phyloP scores from a whole-genome alignment of 2,329 filamentous ascomycete genomes.

The Cadophora sp. region DNA sequence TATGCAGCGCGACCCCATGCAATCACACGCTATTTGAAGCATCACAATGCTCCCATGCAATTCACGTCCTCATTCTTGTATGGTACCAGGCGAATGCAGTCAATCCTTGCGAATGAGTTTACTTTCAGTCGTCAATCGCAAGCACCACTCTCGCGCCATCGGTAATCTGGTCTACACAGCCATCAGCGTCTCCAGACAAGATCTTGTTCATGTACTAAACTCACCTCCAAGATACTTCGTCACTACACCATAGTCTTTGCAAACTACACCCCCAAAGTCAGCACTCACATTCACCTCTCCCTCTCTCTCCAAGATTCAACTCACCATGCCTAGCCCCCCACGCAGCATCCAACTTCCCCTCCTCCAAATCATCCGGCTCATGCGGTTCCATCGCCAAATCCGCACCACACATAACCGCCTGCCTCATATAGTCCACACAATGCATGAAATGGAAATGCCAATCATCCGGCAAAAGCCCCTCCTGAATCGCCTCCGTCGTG shows the following conservation, averaged over 20 bases:
- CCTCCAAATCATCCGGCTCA: slow-evolving; percentile 15
- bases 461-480: not conserved
- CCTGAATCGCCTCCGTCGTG: not conserved
- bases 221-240: slow-evolving; percentile 5
- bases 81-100: too few species aligned
- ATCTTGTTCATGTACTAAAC: too few species aligned
- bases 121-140: not conserved
- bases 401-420: slow-evolving; percentile 11
- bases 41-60: too few species aligned
- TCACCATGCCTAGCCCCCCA: slow-evolving; percentile 11
- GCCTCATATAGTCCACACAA: slow-evolving; percentile 16
- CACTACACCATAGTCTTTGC: slow-evolving; percentile 11
- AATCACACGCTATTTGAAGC: too few species aligned
- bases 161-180: not conserved
- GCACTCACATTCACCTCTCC: not conserved
- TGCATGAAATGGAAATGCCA: slow-evolving; percentile 15
- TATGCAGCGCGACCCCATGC: not conserved
- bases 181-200: not conserved
- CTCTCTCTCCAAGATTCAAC: not conserved
- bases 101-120: too few species aligned
- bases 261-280: not conserved
- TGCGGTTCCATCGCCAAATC: slow-evolving; percentile 9
- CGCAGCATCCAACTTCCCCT: slow-evolving; percentile 4
- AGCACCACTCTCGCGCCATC: not conserved
- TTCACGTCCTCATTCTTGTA: too few species aligned